A percentile compares a stretch with the other conserved stretches of the same genome.
These are phyloP conservation scores for Boeremia lycopersici DNA, from an alignment of 2,329 filamentous ascomycete genomes.

Conservation along the genomic window DNA sequence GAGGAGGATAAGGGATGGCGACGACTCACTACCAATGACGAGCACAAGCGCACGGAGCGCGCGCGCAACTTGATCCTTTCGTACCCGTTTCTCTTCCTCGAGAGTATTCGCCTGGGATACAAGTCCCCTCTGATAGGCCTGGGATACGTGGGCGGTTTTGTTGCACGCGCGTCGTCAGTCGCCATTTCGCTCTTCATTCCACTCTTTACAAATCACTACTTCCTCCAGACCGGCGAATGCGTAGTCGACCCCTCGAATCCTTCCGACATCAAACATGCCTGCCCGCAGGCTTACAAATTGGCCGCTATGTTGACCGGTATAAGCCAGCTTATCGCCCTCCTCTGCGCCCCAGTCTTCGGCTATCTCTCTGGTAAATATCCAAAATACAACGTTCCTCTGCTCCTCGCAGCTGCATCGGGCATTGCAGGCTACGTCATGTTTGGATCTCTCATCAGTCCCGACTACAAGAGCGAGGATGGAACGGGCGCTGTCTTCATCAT, in stretches of 20 bases:
- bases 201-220: conserved; percentile 89
- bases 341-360: conserved; percentile 86
- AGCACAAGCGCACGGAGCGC: conserved; percentile 27
- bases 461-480: conserved; percentile 73
- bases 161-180: conserved; percentile 91
- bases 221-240: conserved; percentile 81
- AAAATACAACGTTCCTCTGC: conserved; percentile 73
- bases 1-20: conserved; percentile 79
- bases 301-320: conserved; percentile 87
- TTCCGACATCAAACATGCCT: conserved; percentile 79
- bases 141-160: conserved; percentile 91
- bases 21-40: conserved; percentile 40
- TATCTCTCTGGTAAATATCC: conserved; percentile 73
- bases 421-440: conserved; percentile 79
- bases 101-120: conserved; percentile 66
- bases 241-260: conserved; percentile 53
- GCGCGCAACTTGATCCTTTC: conserved; percentile 65
- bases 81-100: conserved; percentile 52
- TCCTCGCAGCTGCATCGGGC: conserved; percentile 74
- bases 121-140: conserved; percentile 79
- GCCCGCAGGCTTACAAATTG: conserved; percentile 83
- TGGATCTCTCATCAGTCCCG: conserved; percentile 76
- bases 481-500: conserved; percentile 73
- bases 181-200: conserved; percentile 95
- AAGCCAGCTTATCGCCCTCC: conserved; percentile 82